Percentiles rank a stretch among this genome's conserved stretches.
Evolutionary conservation across 176 grass and related monocot species (phyloP).

Genomic region (Ampelocalamus luodianensis): DNA sequence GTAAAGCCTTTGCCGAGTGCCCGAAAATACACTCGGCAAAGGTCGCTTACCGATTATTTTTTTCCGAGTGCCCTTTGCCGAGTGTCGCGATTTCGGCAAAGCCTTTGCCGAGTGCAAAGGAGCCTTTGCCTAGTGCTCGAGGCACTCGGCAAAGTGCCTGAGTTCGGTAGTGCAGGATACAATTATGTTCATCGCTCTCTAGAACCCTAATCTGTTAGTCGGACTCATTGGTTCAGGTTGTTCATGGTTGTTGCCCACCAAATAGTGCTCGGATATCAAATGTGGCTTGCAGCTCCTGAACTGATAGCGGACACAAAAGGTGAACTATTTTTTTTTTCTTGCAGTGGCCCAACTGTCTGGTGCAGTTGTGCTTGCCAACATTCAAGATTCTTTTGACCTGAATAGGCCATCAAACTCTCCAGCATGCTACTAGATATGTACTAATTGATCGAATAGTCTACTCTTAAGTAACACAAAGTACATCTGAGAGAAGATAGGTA

Average conservation of each 20-base stretch:
- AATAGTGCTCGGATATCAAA: constrained; percentile 34
- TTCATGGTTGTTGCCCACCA: constrained; percentile 39
- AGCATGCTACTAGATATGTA: constrained; percentile 26
- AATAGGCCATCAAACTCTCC: constrained; percentile 43
- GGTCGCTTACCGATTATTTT: no score
- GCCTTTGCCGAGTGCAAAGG: no score
- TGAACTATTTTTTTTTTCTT: constrained; percentile 22
- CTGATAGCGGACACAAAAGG: constrained; percentile 25
- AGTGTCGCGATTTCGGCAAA: no score
- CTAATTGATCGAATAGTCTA: constrained; percentile 30
- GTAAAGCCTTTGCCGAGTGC: no score
- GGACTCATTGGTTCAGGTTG: constrained; percentile 4
- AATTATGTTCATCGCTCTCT: constrained; percentile 37
- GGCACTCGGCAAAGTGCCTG: no score
- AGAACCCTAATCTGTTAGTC: constrained; percentile 30
- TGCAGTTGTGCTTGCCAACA: constrained; percentile 29
- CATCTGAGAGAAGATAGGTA: constrained; percentile 42
- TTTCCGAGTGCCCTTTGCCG: no score
- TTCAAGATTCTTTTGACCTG: constrained; percentile 23
- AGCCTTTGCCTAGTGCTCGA: no score
- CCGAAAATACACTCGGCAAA: no score
- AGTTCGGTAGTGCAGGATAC: no score
- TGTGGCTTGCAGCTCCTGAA: constrained; percentile 15
- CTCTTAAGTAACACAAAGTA: constrained; percentile 13
- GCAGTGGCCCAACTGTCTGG: constrained; percentile 27